These are phyloP conservation scores for Glutinoglossum americanum DNA, from an alignment of 495 filamentous ascomycete species.

Conservation along the genomic window DNA sequence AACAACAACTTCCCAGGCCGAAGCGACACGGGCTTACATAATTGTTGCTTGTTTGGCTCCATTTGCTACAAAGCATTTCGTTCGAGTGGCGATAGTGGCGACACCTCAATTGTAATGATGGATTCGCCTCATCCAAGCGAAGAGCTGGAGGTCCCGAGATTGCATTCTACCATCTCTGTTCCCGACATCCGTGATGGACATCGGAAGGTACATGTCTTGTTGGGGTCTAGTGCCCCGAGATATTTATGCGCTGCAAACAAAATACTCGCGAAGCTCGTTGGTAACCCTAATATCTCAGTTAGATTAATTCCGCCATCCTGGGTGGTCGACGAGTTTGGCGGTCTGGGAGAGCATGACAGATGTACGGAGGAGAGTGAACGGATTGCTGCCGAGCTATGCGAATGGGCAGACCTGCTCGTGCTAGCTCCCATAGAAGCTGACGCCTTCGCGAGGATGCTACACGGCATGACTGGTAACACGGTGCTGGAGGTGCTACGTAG, in stretches of 20 bases:
- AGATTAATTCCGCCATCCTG: not conserved
- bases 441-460: constrained; percentile 61
- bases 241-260: not conserved
- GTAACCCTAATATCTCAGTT: not conserved
- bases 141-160: not conserved
- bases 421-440: constrained; percentile 70
- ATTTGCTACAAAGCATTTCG: too few relatives aligned
- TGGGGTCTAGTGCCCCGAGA: not conserved
- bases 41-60: not conserved
- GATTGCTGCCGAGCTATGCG: constrained; percentile 49
- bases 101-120: not conserved
- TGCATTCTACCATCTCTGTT: not conserved
- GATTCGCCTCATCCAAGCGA: too few relatives aligned
- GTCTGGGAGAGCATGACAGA: not conserved
- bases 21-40: too few relatives aligned
- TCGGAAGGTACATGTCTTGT: not conserved
- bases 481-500: constrained; percentile 52
- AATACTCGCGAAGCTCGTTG: not conserved
- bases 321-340: not conserved
- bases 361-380: constrained; percentile 5
- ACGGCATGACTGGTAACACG: constrained; percentile 51
- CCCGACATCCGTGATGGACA: not conserved
- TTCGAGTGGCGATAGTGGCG: too few relatives aligned
- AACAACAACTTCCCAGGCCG: too few relatives aligned
- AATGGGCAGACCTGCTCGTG: constrained; percentile 74